These are phyloP conservation scores for Blepharisma stoltei DNA, from an alignment of 73 alveolate genomes.

Conservation along the genomic window DNA sequence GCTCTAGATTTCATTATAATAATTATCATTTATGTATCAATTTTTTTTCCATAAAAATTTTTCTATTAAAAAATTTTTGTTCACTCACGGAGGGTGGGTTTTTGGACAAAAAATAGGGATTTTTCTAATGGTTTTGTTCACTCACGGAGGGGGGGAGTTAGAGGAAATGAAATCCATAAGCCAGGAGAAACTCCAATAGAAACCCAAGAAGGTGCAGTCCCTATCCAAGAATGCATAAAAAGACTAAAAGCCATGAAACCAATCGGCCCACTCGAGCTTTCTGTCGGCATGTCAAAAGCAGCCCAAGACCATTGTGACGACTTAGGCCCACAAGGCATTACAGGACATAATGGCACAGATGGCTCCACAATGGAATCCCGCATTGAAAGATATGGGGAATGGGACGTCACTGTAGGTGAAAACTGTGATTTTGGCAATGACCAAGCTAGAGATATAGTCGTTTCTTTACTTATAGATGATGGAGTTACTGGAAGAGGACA, in stretches of 20 bases:
- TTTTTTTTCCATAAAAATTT: too few relatives aligned
- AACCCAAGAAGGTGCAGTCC: constrained; percentile 45
- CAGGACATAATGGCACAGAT: constrained; percentile 71
- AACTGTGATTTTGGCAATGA: constrained; percentile 53
- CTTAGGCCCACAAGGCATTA: constrained; percentile 71
- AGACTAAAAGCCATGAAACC: constrained; percentile 56
- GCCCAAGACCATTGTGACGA: constrained; percentile 74
- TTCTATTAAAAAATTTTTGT: too few relatives aligned
- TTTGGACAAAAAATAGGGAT: too few relatives aligned
- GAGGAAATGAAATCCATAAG: constrained; percentile 36
- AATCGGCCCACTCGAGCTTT: constrained; percentile 38
- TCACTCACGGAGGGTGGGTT: too few relatives aligned
- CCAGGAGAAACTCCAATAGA: constrained; percentile 47
- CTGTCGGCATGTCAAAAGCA: constrained; percentile 53
- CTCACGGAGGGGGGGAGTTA: too few relatives aligned
- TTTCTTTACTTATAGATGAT: constrained; percentile 56
- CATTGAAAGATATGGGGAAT: constrained; percentile 49
- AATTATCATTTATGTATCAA: too few relatives aligned
- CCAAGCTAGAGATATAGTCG: constrained; percentile 45
- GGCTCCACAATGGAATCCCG: constrained; percentile 64
- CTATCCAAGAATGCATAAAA: constrained; percentile 43
- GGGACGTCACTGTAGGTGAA: constrained; percentile 56
- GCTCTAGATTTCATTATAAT: too few relatives aligned
- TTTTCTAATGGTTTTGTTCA: too few relatives aligned
- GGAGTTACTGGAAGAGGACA: constrained; percentile 84